These are phyloP conservation scores for Aureobasidium sp. DNA, from an alignment of 2,329 filamentous ascomycete species.

Conservation along the genomic window DNA sequence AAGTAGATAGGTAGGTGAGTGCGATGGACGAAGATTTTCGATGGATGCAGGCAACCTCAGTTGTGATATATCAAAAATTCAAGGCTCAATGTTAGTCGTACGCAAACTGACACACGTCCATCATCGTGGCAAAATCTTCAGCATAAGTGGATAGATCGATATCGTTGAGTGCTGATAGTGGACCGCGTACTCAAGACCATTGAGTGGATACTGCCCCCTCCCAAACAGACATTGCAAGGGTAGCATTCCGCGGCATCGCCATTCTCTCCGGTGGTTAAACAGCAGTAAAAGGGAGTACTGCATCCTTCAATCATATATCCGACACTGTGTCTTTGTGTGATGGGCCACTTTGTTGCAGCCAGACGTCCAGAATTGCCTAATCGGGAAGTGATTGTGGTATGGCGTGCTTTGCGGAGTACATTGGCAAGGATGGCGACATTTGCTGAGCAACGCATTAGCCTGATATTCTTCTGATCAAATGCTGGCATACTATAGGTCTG, in stretches of 20 bases:
- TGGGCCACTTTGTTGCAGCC: background rate
- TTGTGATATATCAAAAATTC: background rate
- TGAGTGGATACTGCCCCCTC: background rate
- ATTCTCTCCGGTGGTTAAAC: background rate
- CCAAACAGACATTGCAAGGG: background rate
- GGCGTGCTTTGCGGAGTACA: constrained; percentile 9
- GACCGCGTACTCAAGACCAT: background rate
- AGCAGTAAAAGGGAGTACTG: background rate
- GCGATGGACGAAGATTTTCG: background rate
- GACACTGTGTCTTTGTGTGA: background rate
- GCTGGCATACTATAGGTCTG: background rate
- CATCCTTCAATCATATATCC: background rate
- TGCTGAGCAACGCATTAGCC: background rate
- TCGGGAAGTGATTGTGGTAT: constrained; percentile 2
- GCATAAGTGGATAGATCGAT: background rate
- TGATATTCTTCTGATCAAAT: background rate
- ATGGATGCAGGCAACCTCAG: background rate
- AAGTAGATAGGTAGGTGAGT: background rate
- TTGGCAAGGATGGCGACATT: constrained; percentile 10
- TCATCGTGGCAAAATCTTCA: background rate
- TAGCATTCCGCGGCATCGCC: background rate
- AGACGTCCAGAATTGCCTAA: constrained; percentile 8
- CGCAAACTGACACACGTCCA: background rate
- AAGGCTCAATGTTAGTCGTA: background rate
- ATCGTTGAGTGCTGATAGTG: constrained; percentile 8